Base-by-base conservation (phyloP, 139 green algal genomes). In the Coelastrella sp. region DNA sequence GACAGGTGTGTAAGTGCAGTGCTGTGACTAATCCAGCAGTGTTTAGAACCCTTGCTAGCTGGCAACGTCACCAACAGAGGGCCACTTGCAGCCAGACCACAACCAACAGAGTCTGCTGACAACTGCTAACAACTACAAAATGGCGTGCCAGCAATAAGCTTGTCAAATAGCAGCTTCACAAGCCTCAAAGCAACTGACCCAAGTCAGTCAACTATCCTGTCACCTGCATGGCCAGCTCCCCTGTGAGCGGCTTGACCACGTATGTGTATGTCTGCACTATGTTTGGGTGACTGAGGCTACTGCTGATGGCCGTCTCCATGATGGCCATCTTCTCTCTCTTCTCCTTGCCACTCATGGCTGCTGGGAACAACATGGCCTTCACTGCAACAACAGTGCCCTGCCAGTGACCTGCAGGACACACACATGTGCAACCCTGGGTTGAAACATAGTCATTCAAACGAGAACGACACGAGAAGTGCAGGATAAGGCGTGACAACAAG, bases 321-420 rank as follows among this genome's bases (percentile, higher is more conserved):
- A 91, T 83, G 11, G 92, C 92, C 92, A 94, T 94, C 66, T 79
- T 90, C 80, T 91, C 85, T 14, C 85, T 80, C 85, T 90, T 89
- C 61, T 85, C 86, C 23, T 85, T 86, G 86, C 86, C 86, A 71
- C 76, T 86, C 86, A 90, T 90, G 77, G 61, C 77, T 7, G 86
- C 86, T 10, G 92, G 92, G 22, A 94, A 89, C 16, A 91, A n/a
- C 89, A 94, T 91, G n/a, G 74, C 83, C 80, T 94, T 94, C 22
- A 94, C 85, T 22, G 92, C 92, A 84, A 94, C 92, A 61, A 90
- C 6, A 80, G 89, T 91, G 68, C 92, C 92, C 85, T 90, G 61
- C 91, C 91, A 91, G 7, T 47, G 11, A 8, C 85, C 90, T 88
- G 78, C 32, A 80, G 5, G 32, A 77, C 19, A 77, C 71, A 77